Evolutionary conservation across 2,329 filamentous ascomycete species (phyloP).

Genomic region (Diaporthe sp.): DNA sequence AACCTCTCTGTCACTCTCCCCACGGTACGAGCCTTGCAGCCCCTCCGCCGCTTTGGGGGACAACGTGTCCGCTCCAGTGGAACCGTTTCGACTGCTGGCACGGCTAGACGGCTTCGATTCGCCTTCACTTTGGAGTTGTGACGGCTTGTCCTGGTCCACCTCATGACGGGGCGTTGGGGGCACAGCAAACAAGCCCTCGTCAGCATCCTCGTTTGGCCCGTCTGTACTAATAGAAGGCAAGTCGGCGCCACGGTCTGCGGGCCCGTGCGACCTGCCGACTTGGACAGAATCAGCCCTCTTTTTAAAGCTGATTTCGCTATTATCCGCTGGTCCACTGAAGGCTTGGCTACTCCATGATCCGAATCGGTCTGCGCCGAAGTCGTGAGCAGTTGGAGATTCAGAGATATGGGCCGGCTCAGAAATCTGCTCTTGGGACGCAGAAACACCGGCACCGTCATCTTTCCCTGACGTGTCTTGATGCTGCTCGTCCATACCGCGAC

Average conservation of each 20-base stretch:
- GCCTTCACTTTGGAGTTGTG: not conserved
- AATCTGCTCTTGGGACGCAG: not conserved
- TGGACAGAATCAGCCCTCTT: constrained; percentile 25
- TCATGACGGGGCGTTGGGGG: constrained; percentile 33
- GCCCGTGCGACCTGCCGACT: not conserved
- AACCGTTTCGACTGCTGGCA: not conserved
- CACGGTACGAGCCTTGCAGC: not conserved
- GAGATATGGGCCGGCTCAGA: not conserved
- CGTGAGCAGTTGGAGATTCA: not conserved
- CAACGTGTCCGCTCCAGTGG: constrained; percentile 8
- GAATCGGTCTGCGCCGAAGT: not conserved
- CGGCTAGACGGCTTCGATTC: constrained; percentile 7
- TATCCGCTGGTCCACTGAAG: not conserved
- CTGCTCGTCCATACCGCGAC: not conserved
- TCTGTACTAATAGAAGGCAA: constrained; percentile 14
- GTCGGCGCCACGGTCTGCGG: not conserved
- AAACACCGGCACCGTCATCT: not conserved
- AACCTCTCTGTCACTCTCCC: not conserved
- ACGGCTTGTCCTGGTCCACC: not conserved
- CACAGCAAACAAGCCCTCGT: constrained; percentile 35
- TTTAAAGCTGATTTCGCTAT: constrained; percentile 11
- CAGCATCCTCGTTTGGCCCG: constrained; percentile 25
- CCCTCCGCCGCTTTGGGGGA: not conserved
- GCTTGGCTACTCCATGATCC: constrained; percentile 4
- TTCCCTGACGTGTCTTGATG: not conserved